Base-by-base conservation (phyloP, 305 asterid genomes). In the Fraxinus sp. region DNA sequence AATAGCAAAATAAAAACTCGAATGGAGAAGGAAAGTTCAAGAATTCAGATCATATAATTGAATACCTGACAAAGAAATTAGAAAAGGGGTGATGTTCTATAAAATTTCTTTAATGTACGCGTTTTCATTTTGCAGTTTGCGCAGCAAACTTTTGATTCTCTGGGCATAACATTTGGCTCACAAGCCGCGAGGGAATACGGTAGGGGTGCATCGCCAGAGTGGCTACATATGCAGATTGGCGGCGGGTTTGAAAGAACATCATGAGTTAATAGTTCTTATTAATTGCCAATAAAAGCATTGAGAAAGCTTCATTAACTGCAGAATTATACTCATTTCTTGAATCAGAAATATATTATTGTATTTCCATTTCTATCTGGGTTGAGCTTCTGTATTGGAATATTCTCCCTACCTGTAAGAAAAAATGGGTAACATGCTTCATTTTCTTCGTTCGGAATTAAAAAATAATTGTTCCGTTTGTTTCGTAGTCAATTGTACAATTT, bases 171-270 rank as follows among this genome's bases (percentile, higher is more conserved):
- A 75, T 93, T 89, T 84, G 94, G 86, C 30, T 83, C 98, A 79
- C 97, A 95, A 85, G 83, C 88, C 75, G 49, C 89, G 13, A 87
- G 97, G 83, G 96, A 93, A 77, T 95, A 89, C 77, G 88, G 52
- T 2, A 84, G 93, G 84, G 91, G 88, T 46, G 82, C 97, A 68
- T 89, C 95, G 26, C 93, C 96, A 41, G 98, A 93, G 73, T 95
- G 98, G 98, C 91, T 92, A 77, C 98, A 95, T 71, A 95, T 95
- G 98, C 98, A 95, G 91, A 88, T 91, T 72, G 98, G 98, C 16
- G 89, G 96, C 24, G 91, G 95, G 66, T 92, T 92, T 74, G 95
- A 91, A 84, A 81, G 95, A 83, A 80, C 91, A 77, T 85, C 94
- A 16, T 92, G 86, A 92, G 87, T 82, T 78, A 84, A 80, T 57